phyloP scores from a whole-genome alignment of 208 protist genomes.

The Leishmania lainsoni region DNA sequence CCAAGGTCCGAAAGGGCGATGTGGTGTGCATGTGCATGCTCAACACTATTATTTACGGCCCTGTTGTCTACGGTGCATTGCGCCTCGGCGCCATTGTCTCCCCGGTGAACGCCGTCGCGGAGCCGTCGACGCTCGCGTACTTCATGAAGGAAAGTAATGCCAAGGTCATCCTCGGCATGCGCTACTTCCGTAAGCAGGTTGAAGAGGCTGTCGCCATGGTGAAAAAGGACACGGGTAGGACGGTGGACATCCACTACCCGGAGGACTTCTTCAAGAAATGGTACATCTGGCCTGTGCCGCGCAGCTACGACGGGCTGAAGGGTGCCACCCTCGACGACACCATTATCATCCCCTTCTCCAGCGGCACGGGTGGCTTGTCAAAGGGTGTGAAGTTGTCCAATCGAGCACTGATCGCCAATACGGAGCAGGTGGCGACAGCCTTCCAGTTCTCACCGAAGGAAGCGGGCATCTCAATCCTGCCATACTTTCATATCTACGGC shows the following conservation, averaged over 20 bases:
- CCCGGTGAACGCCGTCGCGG: conserved; percentile 30
- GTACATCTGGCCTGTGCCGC: conserved; percentile 21
- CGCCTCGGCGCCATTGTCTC: conserved; percentile 39
- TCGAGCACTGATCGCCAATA: conserved; percentile 32
- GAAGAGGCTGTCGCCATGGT: conserved; percentile 23
- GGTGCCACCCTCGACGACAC: conserved; percentile 23
- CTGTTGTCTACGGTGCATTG: conserved; percentile 32
- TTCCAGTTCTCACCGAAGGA: conserved; percentile 34
- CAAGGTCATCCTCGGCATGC: conserved; percentile 30
- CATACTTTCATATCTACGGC: conserved; percentile 88
- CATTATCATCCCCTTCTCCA: conserved; percentile 17
- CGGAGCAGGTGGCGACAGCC: conserved; percentile 22
- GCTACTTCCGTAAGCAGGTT: conserved; percentile 26
- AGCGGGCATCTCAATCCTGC: conserved; percentile 53
- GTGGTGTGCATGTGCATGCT: conserved; percentile 35
- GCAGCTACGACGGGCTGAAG: conserved; percentile 16
- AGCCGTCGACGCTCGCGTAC: conserved; percentile 22
- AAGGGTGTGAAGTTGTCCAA: conserved; percentile 69
- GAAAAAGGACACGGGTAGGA: conserved; percentile 27
- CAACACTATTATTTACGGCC: conserved; percentile 34
- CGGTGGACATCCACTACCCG: conserved; percentile 28
- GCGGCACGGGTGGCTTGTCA: conserved; percentile 24
- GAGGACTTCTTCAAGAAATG: conserved; percentile 27
- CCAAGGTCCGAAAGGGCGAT: conserved; percentile 35
- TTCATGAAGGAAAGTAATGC: conserved; percentile 25